A percentile compares a stretch with the other conserved stretches of the same genome.
phyloP scores from a whole-genome alignment of 495 filamentous ascomycete species.

The Schizothecium vesticola region DNA sequence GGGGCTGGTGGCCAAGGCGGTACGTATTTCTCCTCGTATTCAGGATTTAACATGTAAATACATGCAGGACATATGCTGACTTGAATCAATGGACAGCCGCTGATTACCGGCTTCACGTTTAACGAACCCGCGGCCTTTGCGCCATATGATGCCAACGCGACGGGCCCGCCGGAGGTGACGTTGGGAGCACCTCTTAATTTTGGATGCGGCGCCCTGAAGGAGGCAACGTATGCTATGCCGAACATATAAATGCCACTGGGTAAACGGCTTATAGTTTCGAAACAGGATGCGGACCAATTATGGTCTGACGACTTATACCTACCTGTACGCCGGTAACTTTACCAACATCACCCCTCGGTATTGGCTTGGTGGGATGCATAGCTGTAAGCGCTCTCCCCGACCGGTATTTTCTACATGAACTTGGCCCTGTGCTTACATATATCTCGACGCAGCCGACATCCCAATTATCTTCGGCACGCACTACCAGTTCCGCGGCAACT shows the following conservation, averaged over 20 bases:
- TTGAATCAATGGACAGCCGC: not conserved
- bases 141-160: not conserved
- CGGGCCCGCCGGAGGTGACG: not conserved
- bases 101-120: slow-evolving; percentile 12
- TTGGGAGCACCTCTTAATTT: not conserved
- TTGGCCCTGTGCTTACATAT: too few species aligned
- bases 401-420: too few species aligned
- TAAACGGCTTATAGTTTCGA: not conserved
- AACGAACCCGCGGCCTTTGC: slow-evolving; percentile 17
- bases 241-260: too few species aligned
- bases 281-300: slow-evolving; percentile 3
- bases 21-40: not conserved
- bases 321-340: slow-evolving; percentile 34
- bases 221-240: not conserved
- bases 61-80: not conserved
- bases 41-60: not conserved
- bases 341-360: slow-evolving; percentile 29
- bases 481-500: slow-evolving; percentile 33
- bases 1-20: slow-evolving; percentile 14
- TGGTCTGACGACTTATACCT: slow-evolving; percentile 27
- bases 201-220: not conserved
- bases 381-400: too few species aligned
- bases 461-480: slow-evolving; percentile 43
- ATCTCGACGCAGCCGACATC: slow-evolving; percentile 28
- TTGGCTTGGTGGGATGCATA: slow-evolving; percentile 38